phyloP scores from a whole-genome alignment of 2,329 filamentous ascomycete species.

The Aspergillus texensis region DNA sequence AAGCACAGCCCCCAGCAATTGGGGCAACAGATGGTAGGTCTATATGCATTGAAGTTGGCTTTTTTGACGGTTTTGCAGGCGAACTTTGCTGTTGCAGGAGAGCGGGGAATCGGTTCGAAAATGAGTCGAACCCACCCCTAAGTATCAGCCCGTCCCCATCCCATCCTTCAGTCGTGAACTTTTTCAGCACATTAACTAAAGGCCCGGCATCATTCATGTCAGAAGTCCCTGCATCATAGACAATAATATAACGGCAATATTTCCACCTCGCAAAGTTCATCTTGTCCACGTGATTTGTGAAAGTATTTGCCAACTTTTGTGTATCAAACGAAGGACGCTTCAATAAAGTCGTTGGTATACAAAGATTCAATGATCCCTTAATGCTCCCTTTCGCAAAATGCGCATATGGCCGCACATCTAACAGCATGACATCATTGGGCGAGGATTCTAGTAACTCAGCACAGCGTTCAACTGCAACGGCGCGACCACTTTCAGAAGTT shows the following conservation, averaged over 20 bases:
- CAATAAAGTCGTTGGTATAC: constrained; percentile 89
- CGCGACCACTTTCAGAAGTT: constrained; percentile 43
- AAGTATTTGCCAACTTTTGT: constrained; percentile 83
- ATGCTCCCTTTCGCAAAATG: constrained; percentile 78
- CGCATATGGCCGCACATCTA: constrained; percentile 86
- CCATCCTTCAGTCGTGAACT: constrained; percentile 86
- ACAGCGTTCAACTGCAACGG: constrained; percentile 57
- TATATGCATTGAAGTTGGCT: constrained; percentile 56
- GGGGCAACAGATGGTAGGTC: constrained; percentile 64
- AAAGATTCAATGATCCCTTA: constrained; percentile 81
- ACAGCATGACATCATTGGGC: constrained; percentile 63
- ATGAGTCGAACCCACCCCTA: constrained; percentile 77
- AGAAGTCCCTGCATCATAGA: constrained; percentile 79
- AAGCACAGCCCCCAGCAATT: constrained; percentile 84
- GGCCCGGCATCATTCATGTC: constrained; percentile 79
- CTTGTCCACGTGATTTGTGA: constrained; percentile 71
- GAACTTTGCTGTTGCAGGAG: constrained; percentile 32
- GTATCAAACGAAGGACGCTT: constrained; percentile 91
- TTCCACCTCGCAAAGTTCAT: constrained; percentile 76
- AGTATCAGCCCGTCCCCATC: constrained; percentile 73
- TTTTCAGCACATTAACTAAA: constrained; percentile 86
- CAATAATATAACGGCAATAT: constrained; percentile 73
- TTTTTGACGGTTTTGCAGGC: constrained; percentile 40
- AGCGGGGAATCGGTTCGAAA: constrained; percentile 67
- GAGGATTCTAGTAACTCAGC: constrained; percentile 58